Evolutionary conservation across 768 basidiomycete species (phyloP), one percentile per base, ranked within the genome.

Genomic region (Trametes elegans): DNA sequence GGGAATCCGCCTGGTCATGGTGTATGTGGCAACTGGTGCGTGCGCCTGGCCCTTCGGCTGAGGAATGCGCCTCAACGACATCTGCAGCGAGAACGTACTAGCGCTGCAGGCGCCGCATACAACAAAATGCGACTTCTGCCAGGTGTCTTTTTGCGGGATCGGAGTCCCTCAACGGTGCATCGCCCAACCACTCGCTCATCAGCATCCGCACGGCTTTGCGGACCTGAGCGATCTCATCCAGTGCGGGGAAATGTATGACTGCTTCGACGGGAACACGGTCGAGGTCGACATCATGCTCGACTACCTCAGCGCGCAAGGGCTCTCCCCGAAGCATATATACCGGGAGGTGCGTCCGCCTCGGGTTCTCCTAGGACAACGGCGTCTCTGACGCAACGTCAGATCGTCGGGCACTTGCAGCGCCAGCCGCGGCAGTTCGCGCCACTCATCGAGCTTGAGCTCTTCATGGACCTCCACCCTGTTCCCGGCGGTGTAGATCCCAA

Each of bases 221-320:
- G 86, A 84, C 57, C 66, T 90, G 18, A 70, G 79, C n/a, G 91
- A 93, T 67, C 75, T 93, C 44, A 85, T 93, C 35, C 82, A 88
- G 67, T 88, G 85, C 24, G 68, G 82, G 0, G 85, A 88, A 54
- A 68, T 80, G n/a, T 93, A 92, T 58, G 91, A 91, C 27, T 86
- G 81, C 61, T 93, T 93, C 66, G 80, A 85, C 59, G 78, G 78
- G 58, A 93, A 93, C 64, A 80, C 77, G 0, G 79, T 89, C 21
- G 91, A 93, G 68, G 89, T 90, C 26, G 91, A 93, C 29, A 81
- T 89, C 54, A 81, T 93, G 81, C 72, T 93, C 38, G 91, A 93
- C 66, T 91, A 92, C 68, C 70, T 93, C 39, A 79, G 80, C 13
- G 75, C 76, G 14, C 80, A 85, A 55, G 68, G 78, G 52, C 68